Base-by-base conservation (phyloP, 2,329 filamentous ascomycete species). In the Arthrobotrys pseudoclavata region DNA sequence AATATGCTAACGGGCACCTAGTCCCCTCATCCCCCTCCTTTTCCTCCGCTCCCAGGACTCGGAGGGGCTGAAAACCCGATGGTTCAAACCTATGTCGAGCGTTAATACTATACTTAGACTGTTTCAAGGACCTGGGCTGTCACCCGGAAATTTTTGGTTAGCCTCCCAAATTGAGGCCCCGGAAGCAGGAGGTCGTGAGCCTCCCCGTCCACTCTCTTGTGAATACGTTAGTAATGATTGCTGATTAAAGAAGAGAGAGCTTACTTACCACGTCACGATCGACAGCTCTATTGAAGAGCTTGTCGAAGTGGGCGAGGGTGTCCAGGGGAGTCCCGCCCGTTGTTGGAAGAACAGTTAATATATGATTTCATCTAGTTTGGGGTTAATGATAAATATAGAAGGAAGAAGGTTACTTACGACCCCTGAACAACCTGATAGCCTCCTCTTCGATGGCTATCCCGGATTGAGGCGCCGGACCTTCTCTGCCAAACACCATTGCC, bases 391-490 rank as follows among this genome's bases (percentile, higher is more conserved):
- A n/a, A n/a, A n/a, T n/a, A n/a, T n/a, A 60, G 6, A 18, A 63
- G 4, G n/a, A 13, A 61, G 7, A 4, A 40, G 10, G 31, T 12
- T 42, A 24, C 31, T 60, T 70, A 70, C 72, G 40, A 12, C 24
- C 26, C 15, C 40, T 53, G 52, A 77, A 77, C 22, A 70, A 42
- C 31, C 26, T 62, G 12, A 57, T 77, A n/a, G 74, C 74, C 18
- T 70, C 52, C 10, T 61, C 52, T 42, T 77, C 67, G 52, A 77
- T 77, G 9, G 60, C 42, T 40, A 77, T 55, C 7, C 52, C 66
- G 18, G 66, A 22, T 29, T 77, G 42, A 77, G 42, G 10, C 74
- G 74, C 7, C 67, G 67, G 63, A 71, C 67, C 47, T 77, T 77
- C 34, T 77, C 74, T 15, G 67, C 74, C 24, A 71, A 60, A 3